Conservation (phyloP, 306 rosid species). For the Glycine tomentella region DNA sequence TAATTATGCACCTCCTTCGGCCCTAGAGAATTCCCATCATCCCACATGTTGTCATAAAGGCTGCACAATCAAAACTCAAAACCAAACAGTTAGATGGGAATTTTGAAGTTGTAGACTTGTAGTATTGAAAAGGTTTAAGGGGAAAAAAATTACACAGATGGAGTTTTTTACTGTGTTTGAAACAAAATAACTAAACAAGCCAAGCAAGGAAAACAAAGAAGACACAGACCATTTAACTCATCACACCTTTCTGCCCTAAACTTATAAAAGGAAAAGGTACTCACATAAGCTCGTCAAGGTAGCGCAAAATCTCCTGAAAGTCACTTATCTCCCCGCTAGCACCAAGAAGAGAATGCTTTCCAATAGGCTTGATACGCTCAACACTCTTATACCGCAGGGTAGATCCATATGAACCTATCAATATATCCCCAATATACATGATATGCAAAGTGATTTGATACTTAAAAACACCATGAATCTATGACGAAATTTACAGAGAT, state of each 20-base stretch:
- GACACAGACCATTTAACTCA: constrained; percentile 14
- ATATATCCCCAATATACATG: constrained; percentile 28
- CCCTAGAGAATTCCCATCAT: constrained; percentile 60
- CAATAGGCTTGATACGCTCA: constrained; percentile 83
- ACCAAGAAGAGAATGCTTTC: constrained; percentile 91
- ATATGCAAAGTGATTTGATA: neutral
- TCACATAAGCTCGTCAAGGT: constrained; percentile 91
- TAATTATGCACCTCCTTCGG: constrained; percentile 64
- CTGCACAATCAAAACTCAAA: constrained; percentile 57
- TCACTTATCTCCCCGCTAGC: constrained; percentile 98
- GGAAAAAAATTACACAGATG: neutral
- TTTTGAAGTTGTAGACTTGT: constrained; percentile 20
- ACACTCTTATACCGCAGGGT: constrained; percentile 92
- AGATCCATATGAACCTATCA: constrained; percentile 93
- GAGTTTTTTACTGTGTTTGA: neutral
- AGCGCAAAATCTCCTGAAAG: constrained; percentile 80
- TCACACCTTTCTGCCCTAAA: too few relatives aligned
- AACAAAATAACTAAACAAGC: neutral
- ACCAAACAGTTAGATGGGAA: constrained; percentile 37
- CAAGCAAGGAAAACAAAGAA: constrained; percentile 20
- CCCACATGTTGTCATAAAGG: constrained; percentile 85
- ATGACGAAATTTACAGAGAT: constrained; percentile 25
- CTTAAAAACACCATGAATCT: too few relatives aligned
- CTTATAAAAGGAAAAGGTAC: constrained; percentile 26
- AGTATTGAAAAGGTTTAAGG: constrained; percentile 16